phyloP scores from a whole-genome alignment of 306 rosid species.

The Quercus mongolica region DNA sequence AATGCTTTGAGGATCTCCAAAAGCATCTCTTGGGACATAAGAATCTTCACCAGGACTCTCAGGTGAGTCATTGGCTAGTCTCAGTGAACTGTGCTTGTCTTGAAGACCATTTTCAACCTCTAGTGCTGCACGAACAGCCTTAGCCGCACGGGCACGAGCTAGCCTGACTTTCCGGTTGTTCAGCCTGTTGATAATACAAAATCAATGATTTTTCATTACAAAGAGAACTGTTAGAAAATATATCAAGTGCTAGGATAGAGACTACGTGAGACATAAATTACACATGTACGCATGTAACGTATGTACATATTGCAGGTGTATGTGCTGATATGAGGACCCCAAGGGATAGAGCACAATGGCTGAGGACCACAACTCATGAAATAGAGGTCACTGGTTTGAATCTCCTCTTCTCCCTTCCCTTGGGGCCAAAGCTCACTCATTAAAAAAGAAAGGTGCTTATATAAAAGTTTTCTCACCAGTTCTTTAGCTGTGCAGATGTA shows the following conservation, averaged over 20 bases:
- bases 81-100: slow-evolving; percentile 46
- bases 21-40: slow-evolving; percentile 25
- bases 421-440: too few relatives aligned
- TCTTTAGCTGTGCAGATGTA: slow-evolving; percentile 82
- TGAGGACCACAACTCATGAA: too few relatives aligned
- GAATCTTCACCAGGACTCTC: slow-evolving; percentile 45
- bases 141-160: slow-evolving; percentile 60
- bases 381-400: too few relatives aligned
- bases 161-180: slow-evolving; percentile 92
- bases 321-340: not conserved
- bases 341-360: too few relatives aligned
- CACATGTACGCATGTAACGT: too few relatives aligned
- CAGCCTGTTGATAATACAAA: slow-evolving; percentile 51
- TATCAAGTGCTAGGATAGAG: not conserved
- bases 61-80: slow-evolving; percentile 40
- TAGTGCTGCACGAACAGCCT: slow-evolving; percentile 47
- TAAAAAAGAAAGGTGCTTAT: not conserved
- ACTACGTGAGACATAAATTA: not conserved
- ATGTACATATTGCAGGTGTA: not conserved
- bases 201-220: slow-evolving; percentile 1
- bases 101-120: slow-evolving; percentile 43
- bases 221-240: not conserved
- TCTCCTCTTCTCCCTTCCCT: too few relatives aligned
- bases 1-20: slow-evolving; percentile 40
- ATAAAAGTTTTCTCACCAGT: slow-evolving; percentile 55